These are phyloP conservation scores for Heliamphora exappendiculata DNA, from an alignment of 148 eudicot species.

Conservation along the genomic window DNA sequence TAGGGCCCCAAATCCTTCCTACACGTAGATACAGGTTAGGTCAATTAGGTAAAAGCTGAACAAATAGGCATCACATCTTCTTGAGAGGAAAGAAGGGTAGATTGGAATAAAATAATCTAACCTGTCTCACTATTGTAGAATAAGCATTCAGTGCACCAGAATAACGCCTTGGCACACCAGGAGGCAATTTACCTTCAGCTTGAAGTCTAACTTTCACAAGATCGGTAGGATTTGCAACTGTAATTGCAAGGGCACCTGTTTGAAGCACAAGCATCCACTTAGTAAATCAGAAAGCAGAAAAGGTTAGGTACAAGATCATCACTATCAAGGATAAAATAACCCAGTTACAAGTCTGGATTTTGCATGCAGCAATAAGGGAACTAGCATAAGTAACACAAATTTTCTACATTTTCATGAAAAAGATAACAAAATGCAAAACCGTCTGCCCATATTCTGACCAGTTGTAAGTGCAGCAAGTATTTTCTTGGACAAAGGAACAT, in stretches of 20 bases:
- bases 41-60: not conserved
- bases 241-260: slow-evolving; percentile 77
- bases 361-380: not conserved
- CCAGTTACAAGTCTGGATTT: not conserved
- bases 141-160: slow-evolving; percentile 91
- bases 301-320: not conserved
- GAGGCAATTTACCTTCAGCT: slow-evolving; percentile 85
- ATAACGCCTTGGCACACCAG: slow-evolving; percentile 89
- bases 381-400: not conserved
- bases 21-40: slow-evolving; percentile 13
- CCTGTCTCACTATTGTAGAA: slow-evolving; percentile 83
- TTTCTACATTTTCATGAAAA: not conserved
- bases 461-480: slow-evolving; percentile 92
- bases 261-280: not conserved
- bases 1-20: slow-evolving; percentile 88
- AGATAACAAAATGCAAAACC: not conserved
- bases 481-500: slow-evolving; percentile 82
- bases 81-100: not conserved
- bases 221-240: slow-evolving; percentile 91
- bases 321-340: not conserved
- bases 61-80: not conserved
- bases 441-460: slow-evolving; percentile 34
- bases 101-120: slow-evolving; percentile 10
- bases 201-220: slow-evolving; percentile 98
- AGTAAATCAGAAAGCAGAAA: slow-evolving; percentile 3